These are phyloP conservation scores for Nannochloropsis gaditana DNA, from an alignment of 108 stramenopile species.

Conservation along the genomic window DNA sequence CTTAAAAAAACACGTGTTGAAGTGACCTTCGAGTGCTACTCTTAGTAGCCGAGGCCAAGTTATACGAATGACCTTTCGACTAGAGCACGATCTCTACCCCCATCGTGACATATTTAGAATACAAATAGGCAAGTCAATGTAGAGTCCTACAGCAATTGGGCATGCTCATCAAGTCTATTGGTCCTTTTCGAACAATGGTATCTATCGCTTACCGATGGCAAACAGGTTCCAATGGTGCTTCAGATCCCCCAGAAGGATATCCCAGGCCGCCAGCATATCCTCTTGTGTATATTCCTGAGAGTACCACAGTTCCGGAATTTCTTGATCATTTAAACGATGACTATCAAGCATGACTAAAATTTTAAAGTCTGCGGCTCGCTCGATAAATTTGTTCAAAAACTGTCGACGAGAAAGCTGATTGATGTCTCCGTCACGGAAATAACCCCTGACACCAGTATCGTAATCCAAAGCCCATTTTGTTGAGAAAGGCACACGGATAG, in stretches of 20 bases:
- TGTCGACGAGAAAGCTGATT: neutral
- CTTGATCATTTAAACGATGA: neutral
- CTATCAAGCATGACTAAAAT: constrained; percentile 3
- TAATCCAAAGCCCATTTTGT: neutral
- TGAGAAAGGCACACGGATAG: constrained; percentile 10
- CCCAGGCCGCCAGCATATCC: neutral
- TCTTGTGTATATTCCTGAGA: neutral
- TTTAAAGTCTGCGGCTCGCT: neutral
- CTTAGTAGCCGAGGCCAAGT: no score
- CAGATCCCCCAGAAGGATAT: neutral
- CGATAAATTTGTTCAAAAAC: constrained; percentile 4
- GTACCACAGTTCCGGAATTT: neutral
- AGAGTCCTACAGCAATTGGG: no score
- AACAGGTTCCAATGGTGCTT: constrained; percentile 10
- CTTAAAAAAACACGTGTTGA: no score
- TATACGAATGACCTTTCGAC: no score
- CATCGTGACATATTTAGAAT: no score
- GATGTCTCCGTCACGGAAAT: neutral
- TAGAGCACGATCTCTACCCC: no score
- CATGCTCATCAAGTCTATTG: no score
- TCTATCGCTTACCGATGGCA: neutral
- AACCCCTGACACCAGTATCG: neutral
- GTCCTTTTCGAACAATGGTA: no score
- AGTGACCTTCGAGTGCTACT: no score
- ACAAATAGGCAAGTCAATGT: no score